Percentiles rank a stretch among this genome's conserved stretches.
Evolutionary conservation across 768 basidiomycete genomes (phyloP).

Genomic region (Tulasnella sp.): DNA sequence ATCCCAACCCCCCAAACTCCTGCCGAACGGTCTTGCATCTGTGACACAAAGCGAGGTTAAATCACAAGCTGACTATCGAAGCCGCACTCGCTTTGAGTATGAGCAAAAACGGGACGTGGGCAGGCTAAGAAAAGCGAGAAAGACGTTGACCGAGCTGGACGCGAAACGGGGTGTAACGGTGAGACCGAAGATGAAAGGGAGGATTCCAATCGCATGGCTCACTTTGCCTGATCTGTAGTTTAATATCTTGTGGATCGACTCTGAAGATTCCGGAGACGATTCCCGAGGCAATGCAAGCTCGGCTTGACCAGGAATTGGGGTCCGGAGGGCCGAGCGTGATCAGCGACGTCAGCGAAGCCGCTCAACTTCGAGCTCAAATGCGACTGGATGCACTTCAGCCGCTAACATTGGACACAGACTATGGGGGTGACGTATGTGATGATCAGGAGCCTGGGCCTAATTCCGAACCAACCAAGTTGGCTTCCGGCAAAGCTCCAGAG

Average conservation of each 20-base stretch:
- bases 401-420: slow-evolving; percentile 31
- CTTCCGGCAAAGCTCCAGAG: not conserved
- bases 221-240: slow-evolving; percentile 39
- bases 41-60: not conserved
- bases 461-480: not conserved
- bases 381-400: slow-evolving; percentile 57
- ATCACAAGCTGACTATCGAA: slow-evolving; percentile 38
- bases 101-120: slow-evolving; percentile 65
- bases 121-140: slow-evolving; percentile 56
- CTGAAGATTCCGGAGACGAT: slow-evolving; percentile 51
- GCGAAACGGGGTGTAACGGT: slow-evolving; percentile 56
- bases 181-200: slow-evolving; percentile 21
- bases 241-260: slow-evolving; percentile 71
- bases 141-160: slow-evolving; percentile 64
- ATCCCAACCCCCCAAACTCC: slow-evolving; percentile 43
- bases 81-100: slow-evolving; percentile 60
- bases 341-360: slow-evolving; percentile 25
- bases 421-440: slow-evolving; percentile 3
- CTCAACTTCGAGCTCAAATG: slow-evolving; percentile 63
- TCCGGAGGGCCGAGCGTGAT: slow-evolving; percentile 11
- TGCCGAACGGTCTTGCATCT: slow-evolving; percentile 29
- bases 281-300: slow-evolving; percentile 52
- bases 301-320: slow-evolving; percentile 36
- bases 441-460: not conserved
- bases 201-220: slow-evolving; percentile 4